phyloP scores from a whole-genome alignment of 2,329 filamentous ascomycete species.

The Delphinella strobiligena region DNA sequence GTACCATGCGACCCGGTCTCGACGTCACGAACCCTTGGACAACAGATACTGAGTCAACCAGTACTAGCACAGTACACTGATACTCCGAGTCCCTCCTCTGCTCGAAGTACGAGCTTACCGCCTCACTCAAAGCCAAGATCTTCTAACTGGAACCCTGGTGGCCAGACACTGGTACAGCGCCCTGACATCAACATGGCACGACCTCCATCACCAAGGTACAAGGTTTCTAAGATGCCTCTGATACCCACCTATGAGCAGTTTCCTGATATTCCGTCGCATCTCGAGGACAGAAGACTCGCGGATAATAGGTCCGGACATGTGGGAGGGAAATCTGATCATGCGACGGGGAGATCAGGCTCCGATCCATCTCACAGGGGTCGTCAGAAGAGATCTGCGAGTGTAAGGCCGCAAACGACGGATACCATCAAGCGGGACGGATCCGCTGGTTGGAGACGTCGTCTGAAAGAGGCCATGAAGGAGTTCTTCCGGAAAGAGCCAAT shows the following conservation, averaged over 20 bases:
- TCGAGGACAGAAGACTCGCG: no score
- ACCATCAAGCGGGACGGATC: background rate
- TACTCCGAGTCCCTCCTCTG: background rate
- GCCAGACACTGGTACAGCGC: no score
- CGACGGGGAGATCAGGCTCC: conserved; percentile 3
- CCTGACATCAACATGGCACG: no score
- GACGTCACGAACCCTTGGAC: background rate
- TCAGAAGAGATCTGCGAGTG: background rate
- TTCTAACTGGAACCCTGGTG: no score
- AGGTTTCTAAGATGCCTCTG: background rate
- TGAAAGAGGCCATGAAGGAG: conserved; percentile 14
- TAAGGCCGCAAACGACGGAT: background rate
- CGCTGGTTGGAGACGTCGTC: conserved; percentile 11
- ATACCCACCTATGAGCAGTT: conserved; percentile 4
- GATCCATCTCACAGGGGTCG: background rate
- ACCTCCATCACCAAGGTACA: background rate
- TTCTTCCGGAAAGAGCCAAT: conserved; percentile 17
- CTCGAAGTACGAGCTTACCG: background rate
- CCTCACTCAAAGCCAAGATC: no score
- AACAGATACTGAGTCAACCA: background rate
- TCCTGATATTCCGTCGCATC: background rate
- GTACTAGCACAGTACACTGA: background rate
- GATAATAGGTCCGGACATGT: no score
- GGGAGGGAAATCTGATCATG: conserved; percentile 5
- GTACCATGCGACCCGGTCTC: conserved; percentile 1